Evolutionary conservation across 306 rosid genomes (phyloP).

Genomic region (Nissolia schottii): DNA sequence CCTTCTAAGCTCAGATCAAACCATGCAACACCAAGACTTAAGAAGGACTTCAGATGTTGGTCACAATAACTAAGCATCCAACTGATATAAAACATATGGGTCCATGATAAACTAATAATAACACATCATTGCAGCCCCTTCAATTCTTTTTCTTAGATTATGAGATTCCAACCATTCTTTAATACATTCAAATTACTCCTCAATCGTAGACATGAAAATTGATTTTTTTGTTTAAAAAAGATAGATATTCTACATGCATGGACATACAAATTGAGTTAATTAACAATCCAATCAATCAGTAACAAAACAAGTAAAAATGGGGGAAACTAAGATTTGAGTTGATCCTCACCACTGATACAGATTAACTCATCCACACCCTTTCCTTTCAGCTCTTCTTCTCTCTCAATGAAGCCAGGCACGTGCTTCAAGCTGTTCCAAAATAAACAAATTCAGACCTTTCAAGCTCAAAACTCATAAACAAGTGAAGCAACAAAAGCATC

Average conservation of each 20-base stretch:
- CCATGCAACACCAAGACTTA: background rate
- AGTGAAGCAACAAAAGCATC: background rate
- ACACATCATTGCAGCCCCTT: background rate
- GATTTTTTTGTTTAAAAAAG: too few species aligned
- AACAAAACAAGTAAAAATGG: background rate
- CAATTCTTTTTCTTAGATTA: background rate
- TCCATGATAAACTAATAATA: background rate
- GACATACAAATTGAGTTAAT: background rate
- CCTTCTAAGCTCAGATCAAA: background rate
- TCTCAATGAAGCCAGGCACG: constrained; percentile 81
- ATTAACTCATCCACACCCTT: constrained; percentile 77
- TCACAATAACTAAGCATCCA: background rate
- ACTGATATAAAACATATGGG: background rate
- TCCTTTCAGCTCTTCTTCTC: constrained; percentile 57
- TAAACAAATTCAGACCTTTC: background rate
- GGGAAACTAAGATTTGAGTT: background rate
- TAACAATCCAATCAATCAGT: background rate
- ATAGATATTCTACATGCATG: too few species aligned
- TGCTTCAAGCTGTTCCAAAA: constrained; percentile 66
- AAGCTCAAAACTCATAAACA: background rate
- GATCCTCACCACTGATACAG: constrained; percentile 59
- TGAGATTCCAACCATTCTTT: background rate
- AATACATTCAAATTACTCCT: background rate
- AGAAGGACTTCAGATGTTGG: background rate
- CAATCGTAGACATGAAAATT: background rate